Evolutionary conservation across 768 basidiomycete species (phyloP).

Genomic region (Rhodotorula taiwanensis): DNA sequence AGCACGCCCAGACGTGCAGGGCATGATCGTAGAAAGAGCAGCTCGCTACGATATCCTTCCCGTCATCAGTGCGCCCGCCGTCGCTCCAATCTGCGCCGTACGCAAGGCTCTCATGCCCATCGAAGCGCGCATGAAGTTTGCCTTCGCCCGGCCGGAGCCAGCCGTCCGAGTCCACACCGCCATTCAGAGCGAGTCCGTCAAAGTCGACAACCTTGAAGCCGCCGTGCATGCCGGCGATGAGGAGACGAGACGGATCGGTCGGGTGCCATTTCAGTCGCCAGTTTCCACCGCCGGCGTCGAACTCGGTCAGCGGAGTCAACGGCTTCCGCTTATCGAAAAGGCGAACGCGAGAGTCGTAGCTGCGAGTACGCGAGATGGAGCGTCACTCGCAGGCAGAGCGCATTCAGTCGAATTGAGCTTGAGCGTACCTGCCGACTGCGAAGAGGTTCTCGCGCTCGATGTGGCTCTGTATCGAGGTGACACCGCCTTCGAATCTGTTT

Average conservation of each 20-base stretch:
- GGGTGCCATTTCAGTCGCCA: slow-evolving; percentile 99
- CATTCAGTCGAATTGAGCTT: too few species aligned
- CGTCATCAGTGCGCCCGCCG: slow-evolving; percentile 39
- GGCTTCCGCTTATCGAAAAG: slow-evolving; percentile 76
- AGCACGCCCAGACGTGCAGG: slow-evolving; percentile 62
- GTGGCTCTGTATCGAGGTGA: slow-evolving; percentile 82
- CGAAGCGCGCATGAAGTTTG: slow-evolving; percentile 55
- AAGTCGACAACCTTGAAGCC: slow-evolving; percentile 79
- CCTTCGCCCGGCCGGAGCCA: slow-evolving; percentile 40
- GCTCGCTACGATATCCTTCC: slow-evolving; percentile 61
- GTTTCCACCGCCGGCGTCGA: slow-evolving; percentile 77
- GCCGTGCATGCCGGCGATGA: slow-evolving; percentile 97
- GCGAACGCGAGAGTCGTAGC: slow-evolving; percentile 74
- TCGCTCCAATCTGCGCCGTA: slow-evolving; percentile 90
- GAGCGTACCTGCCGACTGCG: slow-evolving; percentile 76
- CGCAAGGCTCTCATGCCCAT: slow-evolving; percentile 71
- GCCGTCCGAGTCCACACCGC: slow-evolving; percentile 1
- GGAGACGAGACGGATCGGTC: slow-evolving; percentile 57
- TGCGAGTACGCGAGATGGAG: slow-evolving; percentile 41
- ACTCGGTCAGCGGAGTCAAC: slow-evolving; percentile 53
- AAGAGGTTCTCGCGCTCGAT: slow-evolving; percentile 70
- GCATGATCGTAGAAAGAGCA: slow-evolving; percentile 94
- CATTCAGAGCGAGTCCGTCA: slow-evolving; percentile 37
- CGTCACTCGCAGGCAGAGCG: too few species aligned
- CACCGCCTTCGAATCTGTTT: slow-evolving; percentile 77